A percentile compares a stretch with the other conserved stretches of the same genome.
phyloP scores from a whole-genome alignment of 257 asterid genomes.

The Avicennia marina region DNA sequence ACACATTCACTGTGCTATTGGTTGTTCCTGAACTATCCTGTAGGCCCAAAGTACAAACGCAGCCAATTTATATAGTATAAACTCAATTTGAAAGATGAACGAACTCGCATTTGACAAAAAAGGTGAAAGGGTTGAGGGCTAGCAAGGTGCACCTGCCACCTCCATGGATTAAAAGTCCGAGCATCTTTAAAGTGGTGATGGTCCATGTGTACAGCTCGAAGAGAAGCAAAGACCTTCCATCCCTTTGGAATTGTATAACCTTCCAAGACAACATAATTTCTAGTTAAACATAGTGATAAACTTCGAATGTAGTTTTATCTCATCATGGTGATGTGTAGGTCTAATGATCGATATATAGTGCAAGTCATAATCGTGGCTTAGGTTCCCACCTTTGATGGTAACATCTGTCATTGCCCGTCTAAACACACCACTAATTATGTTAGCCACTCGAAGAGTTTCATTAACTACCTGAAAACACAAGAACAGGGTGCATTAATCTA shows the following conservation, averaged over 20 bases:
- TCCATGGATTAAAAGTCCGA: conserved; percentile 90
- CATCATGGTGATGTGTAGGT: no score
- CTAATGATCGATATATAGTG: no score
- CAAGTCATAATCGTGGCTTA: no score
- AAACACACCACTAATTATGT: conserved; percentile 86
- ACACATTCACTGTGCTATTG: conserved; percentile 29
- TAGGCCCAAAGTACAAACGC: background rate
- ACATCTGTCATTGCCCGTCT: conserved; percentile 86
- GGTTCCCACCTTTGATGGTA: conserved; percentile 69
- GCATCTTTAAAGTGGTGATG: conserved; percentile 78
- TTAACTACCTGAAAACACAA: conserved; percentile 59
- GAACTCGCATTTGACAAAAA: no score
- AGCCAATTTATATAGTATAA: no score
- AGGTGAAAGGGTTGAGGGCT: no score
- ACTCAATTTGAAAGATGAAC: no score
- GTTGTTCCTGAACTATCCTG: conserved; percentile 35
- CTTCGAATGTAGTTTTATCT: no score
- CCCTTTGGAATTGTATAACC: conserved; percentile 92
- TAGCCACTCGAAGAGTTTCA: conserved; percentile 86
- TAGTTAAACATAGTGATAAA: no score
- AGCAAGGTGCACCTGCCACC: conserved; percentile 99
- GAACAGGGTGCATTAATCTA: background rate
- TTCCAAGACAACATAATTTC: no score
- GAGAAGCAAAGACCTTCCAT: conserved; percentile 78
- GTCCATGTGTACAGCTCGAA: conserved; percentile 88